Evolutionary conservation across 2,329 filamentous ascomycete species (phyloP).

Genomic region (Penicillium sp.): DNA sequence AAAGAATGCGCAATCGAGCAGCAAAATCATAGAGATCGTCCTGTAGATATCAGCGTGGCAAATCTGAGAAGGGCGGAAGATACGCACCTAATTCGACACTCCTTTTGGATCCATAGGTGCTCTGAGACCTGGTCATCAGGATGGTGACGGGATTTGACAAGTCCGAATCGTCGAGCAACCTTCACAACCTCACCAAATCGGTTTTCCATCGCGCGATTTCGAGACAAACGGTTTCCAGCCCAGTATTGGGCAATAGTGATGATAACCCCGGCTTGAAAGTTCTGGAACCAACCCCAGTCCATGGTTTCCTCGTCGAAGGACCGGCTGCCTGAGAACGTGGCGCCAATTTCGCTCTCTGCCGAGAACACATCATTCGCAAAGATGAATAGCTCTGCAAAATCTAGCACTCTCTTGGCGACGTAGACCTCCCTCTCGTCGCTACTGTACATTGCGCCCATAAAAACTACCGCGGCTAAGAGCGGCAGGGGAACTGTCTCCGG

Average conservation of each 20-base stretch:
- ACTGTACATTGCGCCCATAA: slow-evolving; percentile 49
- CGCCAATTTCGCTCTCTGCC: slow-evolving; percentile 39
- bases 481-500: slow-evolving; percentile 36
- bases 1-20: slow-evolving; percentile 45
- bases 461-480: slow-evolving; percentile 40
- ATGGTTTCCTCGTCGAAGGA: slow-evolving; percentile 21
- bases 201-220: slow-evolving; percentile 43
- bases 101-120: slow-evolving; percentile 44
- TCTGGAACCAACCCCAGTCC: slow-evolving; percentile 40
- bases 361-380: slow-evolving; percentile 45
- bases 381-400: slow-evolving; percentile 45
- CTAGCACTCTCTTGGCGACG: slow-evolving; percentile 40
- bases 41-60: slow-evolving; percentile 25
- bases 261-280: slow-evolving; percentile 44
- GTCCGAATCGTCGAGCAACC: slow-evolving; percentile 40
- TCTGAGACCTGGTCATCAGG: slow-evolving; percentile 39
- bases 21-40: slow-evolving; percentile 40
- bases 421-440: slow-evolving; percentile 38
- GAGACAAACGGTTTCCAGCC: slow-evolving; percentile 39
- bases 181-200: slow-evolving; percentile 45
- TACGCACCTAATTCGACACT: slow-evolving; percentile 43
- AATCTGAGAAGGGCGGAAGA: background rate
- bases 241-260: slow-evolving; percentile 46
- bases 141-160: slow-evolving; percentile 39
- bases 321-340: slow-evolving; percentile 28